A percentile compares a stretch with the other conserved stretches of the same genome.
phyloP scores from a whole-genome alignment of 169 alveolate genomes.

The Besnoitia besnoiti region DNA sequence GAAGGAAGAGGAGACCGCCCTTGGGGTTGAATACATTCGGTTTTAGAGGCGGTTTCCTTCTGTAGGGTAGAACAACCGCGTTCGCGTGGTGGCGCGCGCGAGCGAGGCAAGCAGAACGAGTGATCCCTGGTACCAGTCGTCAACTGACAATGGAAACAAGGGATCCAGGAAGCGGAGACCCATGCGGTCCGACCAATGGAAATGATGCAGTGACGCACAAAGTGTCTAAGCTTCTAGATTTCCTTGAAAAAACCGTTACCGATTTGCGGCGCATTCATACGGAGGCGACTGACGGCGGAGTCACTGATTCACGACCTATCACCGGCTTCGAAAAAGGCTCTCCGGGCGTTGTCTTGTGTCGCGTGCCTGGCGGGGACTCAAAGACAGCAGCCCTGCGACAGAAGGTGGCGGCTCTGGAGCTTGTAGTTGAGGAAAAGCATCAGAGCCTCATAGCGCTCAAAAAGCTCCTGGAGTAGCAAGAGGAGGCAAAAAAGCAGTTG shows the following conservation, averaged over 20 bases:
- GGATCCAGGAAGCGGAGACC: not conserved
- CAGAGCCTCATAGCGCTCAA: conserved; percentile 51
- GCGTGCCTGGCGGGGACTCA: conserved; percentile 12
- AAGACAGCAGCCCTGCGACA: conserved; percentile 31
- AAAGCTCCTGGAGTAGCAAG: conserved; percentile 52
- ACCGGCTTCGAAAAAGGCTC: not conserved
- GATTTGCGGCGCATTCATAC: not conserved
- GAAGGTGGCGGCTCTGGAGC: conserved; percentile 51
- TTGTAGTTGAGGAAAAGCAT: conserved; percentile 58
- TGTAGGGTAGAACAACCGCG: too few relatives aligned
- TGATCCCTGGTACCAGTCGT: too few relatives aligned
- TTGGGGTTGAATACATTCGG: too few relatives aligned
- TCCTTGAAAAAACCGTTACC: conserved; percentile 3
- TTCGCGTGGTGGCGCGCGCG: too few relatives aligned
- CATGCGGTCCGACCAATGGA: not conserved
- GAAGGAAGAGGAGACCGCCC: too few relatives aligned
- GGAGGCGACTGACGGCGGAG: not conserved
- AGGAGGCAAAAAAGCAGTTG: conserved; percentile 1
- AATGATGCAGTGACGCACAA: not conserved
- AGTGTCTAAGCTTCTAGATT: not conserved
- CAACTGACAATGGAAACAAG: not conserved
- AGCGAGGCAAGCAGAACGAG: too few relatives aligned
- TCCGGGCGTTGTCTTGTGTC: not conserved
- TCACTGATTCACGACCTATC: not conserved
- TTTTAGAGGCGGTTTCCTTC: too few relatives aligned